Conservation (phyloP, 2,329 filamentous ascomycete genomes). For the Lomentospora prolificans region DNA sequence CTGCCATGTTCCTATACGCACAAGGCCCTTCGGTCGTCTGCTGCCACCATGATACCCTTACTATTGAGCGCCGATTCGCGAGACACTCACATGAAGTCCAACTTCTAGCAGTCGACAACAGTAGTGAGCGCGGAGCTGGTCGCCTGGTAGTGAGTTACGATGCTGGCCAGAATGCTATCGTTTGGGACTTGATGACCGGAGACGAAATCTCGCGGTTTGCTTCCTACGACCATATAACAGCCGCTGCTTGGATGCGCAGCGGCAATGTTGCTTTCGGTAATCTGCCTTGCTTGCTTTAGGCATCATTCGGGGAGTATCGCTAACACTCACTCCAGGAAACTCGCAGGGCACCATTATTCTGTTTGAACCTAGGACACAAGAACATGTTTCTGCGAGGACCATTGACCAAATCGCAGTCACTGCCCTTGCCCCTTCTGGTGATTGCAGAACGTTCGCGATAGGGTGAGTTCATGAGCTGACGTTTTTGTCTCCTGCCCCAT, state of each 20-base stretch:
- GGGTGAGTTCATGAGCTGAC: slow-evolving; percentile 48
- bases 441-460: slow-evolving; percentile 92
- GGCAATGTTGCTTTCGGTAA: slow-evolving; percentile 94
- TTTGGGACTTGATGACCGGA: slow-evolving; percentile 92
- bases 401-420: slow-evolving; percentile 89
- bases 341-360: slow-evolving; percentile 85
- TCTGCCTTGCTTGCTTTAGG: too few species aligned
- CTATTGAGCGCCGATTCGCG: slow-evolving; percentile 77
- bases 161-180: slow-evolving; percentile 79
- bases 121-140: slow-evolving; percentile 77
- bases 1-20: slow-evolving; percentile 81
- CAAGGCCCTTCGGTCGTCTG: slow-evolving; percentile 75
- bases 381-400: slow-evolving; percentile 83
- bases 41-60: slow-evolving; percentile 84
- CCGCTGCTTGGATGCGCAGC: slow-evolving; percentile 92
- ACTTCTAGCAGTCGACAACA: slow-evolving; percentile 80
- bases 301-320: too few species aligned
- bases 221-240: slow-evolving; percentile 76
- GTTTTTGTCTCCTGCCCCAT: background rate
- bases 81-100: slow-evolving; percentile 75
- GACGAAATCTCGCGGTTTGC: slow-evolving; percentile 86
- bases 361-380: slow-evolving; percentile 86
- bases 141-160: slow-evolving; percentile 90
- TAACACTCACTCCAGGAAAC: slow-evolving; percentile 54
- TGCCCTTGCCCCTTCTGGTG: slow-evolving; percentile 77